Evolutionary conservation across 257 asterid genomes (phyloP).

Genomic region (Ballota nigra): DNA sequence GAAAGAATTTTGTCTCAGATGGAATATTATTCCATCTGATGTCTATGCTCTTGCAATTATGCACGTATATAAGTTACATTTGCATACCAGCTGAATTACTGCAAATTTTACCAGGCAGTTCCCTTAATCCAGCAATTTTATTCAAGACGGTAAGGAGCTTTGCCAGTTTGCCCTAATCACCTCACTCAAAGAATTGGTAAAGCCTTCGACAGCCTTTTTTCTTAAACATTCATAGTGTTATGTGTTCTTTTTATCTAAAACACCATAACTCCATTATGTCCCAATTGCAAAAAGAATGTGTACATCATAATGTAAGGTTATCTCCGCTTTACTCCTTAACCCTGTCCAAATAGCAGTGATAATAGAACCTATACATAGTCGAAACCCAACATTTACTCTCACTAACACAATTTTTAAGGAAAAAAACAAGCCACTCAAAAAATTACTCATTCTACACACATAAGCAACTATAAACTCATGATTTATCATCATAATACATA

Average conservation of each 20-base stretch:
- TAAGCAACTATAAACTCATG: constrained; percentile 13
- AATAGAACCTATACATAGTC: neutral
- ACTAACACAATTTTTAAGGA: neutral
- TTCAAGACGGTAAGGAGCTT: neutral
- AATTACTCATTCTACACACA: constrained; percentile 1
- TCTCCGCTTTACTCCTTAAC: constrained; percentile 4
- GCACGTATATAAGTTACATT: neutral
- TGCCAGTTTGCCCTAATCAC: neutral
- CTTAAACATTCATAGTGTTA: neutral
- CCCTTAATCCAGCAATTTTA: neutral
- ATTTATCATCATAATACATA: neutral
- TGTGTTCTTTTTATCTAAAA: neutral
- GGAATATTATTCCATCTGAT: constrained; percentile 1
- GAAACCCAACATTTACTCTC: neutral
- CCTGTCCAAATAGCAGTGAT: constrained; percentile 1
- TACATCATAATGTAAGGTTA: neutral
- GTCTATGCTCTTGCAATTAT: neutral
- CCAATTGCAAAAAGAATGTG: neutral
- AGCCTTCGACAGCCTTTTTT: neutral
- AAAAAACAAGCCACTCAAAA: constrained; percentile 2
- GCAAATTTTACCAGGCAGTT: constrained; percentile 9
- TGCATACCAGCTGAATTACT: neutral
- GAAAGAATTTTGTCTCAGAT: neutral
- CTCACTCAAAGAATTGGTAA: neutral
- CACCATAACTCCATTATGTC: neutral